Base-by-base conservation (phyloP, 1,139 yeast genomes). In the Suhomyces bribrorum region DNA sequence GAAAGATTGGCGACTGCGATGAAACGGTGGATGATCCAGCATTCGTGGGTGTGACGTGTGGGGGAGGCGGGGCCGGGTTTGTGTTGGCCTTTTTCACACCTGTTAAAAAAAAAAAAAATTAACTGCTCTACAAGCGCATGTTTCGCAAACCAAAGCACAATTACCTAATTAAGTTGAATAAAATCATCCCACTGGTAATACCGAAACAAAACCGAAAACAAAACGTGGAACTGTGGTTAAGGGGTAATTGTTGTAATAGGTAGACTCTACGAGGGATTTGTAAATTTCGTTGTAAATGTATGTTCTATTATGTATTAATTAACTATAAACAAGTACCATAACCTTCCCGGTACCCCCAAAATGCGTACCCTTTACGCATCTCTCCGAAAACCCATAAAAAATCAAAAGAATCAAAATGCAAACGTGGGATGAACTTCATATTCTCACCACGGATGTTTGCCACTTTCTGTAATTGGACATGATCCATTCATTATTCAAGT, bases 381-480 rank as follows among this genome's bases (percentile, higher is more conserved):
- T 5, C 8, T 29, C 25, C n/a, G n/a, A 14, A 12, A 29, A 23
- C 28, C 37, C 37, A 29, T 16, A 24, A 29, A 28, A 32, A 26
- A 30, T 20, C 15, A 30, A 23, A 22, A 31, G 30, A 33, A 29
- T 17, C n/a, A 17, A 27, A 18, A 29, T 23, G 13, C 24, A 6
- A 18, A 31, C 25, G 34, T 20, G 12, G 24, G 18, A 12, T 13
- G 3, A 26, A 18, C 26, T 3, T 29, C 31, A 36, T 34, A 34
- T 22, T 31, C 38, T 40, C 11, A 34, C 38, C 25, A 40, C 40
- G 18, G 44, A 36, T 6, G 44, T 36, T 26, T 36, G 51, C 59
- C 59, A 54, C 34, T 53, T 54, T 42, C 57, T 46, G 47, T 54
- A 54, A 45, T 54, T 54, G 25, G 45, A 47, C 48, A 49, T 52